phyloP scores from a whole-genome alignment of 2,329 filamentous ascomycete species.

The Microcera coccophila region DNA sequence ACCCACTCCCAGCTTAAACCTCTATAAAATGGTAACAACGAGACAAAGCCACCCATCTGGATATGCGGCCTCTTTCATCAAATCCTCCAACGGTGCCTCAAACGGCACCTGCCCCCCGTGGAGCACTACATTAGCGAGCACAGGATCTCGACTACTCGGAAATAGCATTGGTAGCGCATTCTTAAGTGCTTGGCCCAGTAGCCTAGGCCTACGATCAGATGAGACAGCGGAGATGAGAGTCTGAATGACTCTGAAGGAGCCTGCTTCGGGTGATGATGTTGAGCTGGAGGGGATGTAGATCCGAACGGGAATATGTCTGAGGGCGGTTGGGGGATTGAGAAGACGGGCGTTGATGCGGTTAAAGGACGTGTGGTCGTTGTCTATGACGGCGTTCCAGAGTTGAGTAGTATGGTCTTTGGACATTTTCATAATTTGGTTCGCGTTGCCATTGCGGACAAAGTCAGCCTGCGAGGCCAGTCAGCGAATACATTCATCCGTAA shows the following conservation, averaged over 20 bases:
- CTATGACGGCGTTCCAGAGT: constrained; percentile 75
- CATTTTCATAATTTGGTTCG: constrained; percentile 84
- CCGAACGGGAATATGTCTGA: constrained; percentile 81
- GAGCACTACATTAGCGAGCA: constrained; percentile 78
- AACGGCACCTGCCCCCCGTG: constrained; percentile 85
- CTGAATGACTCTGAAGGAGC: constrained; percentile 70
- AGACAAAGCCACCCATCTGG: constrained; percentile 89
- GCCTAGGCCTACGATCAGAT: constrained; percentile 39
- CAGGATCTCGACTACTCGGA: constrained; percentile 76
- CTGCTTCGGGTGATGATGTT: constrained; percentile 36
- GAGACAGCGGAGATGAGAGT: constrained; percentile 57
- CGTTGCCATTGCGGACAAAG: constrained; percentile 81
- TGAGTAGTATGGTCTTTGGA: constrained; percentile 78
- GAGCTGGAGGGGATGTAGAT: constrained; percentile 75
- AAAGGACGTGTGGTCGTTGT: constrained; percentile 71
- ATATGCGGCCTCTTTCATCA: constrained; percentile 80
- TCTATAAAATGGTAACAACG: constrained; percentile 60
- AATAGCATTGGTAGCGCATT: constrained; percentile 75
- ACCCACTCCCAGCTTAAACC: neutral
- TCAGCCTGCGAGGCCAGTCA: constrained; percentile 57
- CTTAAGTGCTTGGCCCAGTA: constrained; percentile 73
- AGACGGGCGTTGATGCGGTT: constrained; percentile 71
- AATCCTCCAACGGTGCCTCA: constrained; percentile 71
- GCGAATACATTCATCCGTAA: too few relatives aligned
- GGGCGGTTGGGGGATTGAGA: constrained; percentile 67